These are phyloP conservation scores for Myxozyma sirexii DNA, from an alignment of 805 yeast genomes.

Conservation along the genomic window DNA sequence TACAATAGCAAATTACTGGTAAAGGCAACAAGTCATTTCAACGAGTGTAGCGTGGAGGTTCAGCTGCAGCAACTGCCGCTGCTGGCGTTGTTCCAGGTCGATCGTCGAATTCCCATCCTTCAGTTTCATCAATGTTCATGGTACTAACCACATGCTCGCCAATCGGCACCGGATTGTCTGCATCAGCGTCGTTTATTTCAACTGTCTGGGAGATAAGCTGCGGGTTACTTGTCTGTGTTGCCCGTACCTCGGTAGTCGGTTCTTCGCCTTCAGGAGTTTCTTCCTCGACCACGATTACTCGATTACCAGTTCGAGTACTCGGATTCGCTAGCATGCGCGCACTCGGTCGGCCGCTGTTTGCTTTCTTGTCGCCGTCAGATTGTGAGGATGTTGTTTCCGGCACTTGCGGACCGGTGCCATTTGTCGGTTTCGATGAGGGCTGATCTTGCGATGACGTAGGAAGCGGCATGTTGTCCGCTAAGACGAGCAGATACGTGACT, in stretches of 20 bases:
- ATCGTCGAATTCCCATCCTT: conserved; percentile 25
- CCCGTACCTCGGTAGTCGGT: background rate
- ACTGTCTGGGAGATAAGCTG: conserved; percentile 2
- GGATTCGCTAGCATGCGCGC: background rate
- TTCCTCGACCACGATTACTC: conserved; percentile 16
- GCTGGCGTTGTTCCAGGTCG: conserved; percentile 8
- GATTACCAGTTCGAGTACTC: background rate
- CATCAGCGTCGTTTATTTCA: conserved; percentile 7
- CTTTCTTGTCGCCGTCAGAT: background rate
- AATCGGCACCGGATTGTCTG: conserved; percentile 1
- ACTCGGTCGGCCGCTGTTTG: background rate
- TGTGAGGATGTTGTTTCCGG: background rate
- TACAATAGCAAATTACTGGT: background rate
- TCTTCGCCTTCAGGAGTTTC: background rate
- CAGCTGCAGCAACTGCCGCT: background rate
- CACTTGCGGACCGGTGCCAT: background rate
- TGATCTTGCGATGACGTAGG: conserved; percentile 4
- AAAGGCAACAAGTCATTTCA: background rate
- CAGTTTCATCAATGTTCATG: conserved; percentile 20
- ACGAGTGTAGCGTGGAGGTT: background rate
- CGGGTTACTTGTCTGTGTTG: background rate
- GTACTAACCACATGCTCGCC: conserved; percentile 17
- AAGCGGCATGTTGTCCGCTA: conserved; percentile 21
- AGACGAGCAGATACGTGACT: conserved; percentile 30
- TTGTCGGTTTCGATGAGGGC: background rate